Evolutionary conservation across 495 filamentous ascomycete genomes (phyloP), one percentile per base, ranked within the genome.

Genomic region (Chaetomium fimeti): DNA sequence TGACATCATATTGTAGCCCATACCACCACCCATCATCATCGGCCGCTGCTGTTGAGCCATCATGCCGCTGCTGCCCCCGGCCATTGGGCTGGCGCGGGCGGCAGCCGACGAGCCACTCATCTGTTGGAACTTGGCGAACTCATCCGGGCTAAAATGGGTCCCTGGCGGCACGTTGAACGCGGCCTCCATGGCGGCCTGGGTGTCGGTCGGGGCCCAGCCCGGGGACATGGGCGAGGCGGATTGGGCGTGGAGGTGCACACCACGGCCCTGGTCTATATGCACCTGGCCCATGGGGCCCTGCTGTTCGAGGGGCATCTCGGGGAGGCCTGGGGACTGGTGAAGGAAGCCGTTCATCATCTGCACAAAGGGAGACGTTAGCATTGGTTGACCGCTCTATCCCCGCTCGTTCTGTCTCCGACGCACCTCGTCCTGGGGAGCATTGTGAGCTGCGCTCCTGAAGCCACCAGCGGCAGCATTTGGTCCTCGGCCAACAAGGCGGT

Each of bases 301-400:
- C 60, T 72, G 72, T 64, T 79, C 77, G 66, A 81, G 77, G 2
- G 75, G 67, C 69, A 77, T 77, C 64, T 81, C 72, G 63, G 78
- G 75, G 27, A 82, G 65, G n/a, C 52, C 69, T 27, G 76, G 75
- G 43, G 83, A 81, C 75, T 93, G 87, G 74, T 92, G 89, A 71
- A 96, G 81, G 77, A 96, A 98, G 43, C 92, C 88, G 71, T 96
- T 89, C 88, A 97, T 90, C 88, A 93, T 92, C 90, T 95, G 69
- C 16, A n/a, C 20, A 18, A 22, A 22, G 32, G 36, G 27, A 24
- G 28, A 15, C 12, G 42, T 62, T 6, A 56, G 40, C 28, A 36
- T 1, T 15, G 40, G 20, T 22, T 11, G 20, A 5, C 18, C 28
- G 1, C 57, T 24, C 20, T 11, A 1, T 25, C 27, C 13, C 2